A percentile compares a stretch with the other conserved stretches of the same genome.
Conservation (phyloP, 192 early-diverging fungal genomes). For the Phlyctochytrium arcticum region DNA sequence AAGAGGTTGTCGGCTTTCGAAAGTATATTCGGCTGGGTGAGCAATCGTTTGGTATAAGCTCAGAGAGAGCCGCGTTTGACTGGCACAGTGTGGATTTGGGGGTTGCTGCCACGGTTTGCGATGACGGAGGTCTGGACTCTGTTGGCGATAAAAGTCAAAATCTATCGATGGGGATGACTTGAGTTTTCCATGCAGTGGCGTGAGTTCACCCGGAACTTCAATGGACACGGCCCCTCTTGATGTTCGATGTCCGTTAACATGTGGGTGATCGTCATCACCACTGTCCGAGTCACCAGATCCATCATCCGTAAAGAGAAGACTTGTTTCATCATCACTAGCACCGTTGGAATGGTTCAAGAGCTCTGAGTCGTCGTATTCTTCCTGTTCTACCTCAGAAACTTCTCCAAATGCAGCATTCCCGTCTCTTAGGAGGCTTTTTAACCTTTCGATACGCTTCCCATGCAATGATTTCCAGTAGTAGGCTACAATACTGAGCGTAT, state of each 20-base stretch:
- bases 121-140: too few species aligned
- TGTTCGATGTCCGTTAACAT: too few species aligned
- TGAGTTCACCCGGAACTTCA: too few species aligned
- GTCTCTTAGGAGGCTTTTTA: background rate
- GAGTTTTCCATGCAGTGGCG: too few species aligned
- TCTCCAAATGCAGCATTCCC: background rate
- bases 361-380: background rate
- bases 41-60: too few species aligned
- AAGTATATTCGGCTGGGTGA: background rate
- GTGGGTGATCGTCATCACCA: too few species aligned
- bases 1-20: constrained; percentile 4
- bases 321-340: background rate
- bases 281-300: too few species aligned
- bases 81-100: background rate
- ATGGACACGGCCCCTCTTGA: too few species aligned
- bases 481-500: background rate
- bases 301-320: background rate
- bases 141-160: too few species aligned
- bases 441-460: background rate
- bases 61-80: background rate
- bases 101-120: background rate
- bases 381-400: background rate
- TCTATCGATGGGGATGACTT: too few species aligned
- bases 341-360: background rate
- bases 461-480: background rate